Base-by-base conservation (phyloP, 371 early-diverging fungal species). In the Blakeslea trispora region DNA sequence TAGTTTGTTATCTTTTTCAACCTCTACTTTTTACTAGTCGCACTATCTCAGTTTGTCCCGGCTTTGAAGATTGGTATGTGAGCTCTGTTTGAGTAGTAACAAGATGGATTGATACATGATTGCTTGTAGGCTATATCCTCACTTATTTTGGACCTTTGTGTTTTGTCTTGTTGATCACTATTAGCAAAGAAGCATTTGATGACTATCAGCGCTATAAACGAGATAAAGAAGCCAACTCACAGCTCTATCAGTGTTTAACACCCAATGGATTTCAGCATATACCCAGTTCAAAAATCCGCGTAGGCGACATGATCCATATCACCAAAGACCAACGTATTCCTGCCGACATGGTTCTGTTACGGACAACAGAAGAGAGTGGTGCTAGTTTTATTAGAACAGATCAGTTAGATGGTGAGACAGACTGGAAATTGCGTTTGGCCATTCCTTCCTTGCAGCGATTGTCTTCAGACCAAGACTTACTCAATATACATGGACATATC, bases 391-490 rank as follows among this genome's bases (percentile, higher is more conserved):
- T 99, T 66, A 81, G 99, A 46, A 99, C 99, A 4, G 99, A 99
- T 79, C 99, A 99, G 67, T 79, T 99, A 43, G 99, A 99, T 71
- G 99, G 99, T 57, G 99, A 99, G 69, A 99, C 99, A 0, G 99
- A 99, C 66, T 99, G 99, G 99, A 99, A 99, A 75, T 73, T 98
- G 55, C 82, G 92, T 35, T 64, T 95, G 17, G 95, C 97, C 0
- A 88, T 94, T 18, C 88, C 92, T 14, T 82, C 84, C 0, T 77
- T 85, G 19, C 96, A 97, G 65, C 83, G 85, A 47, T 64, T 94
- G 17, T 68, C 80, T 2, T 72, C 73, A 23, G 87, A 91, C 55
- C 59, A 71, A 35, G 76, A 79, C 3, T 66, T 94, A 32, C 61
- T 90, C 34, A 60, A 70, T 32, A 54, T 88, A 32, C 72, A 82